Base-by-base conservation (phyloP, 768 basidiomycete species). In the Holtermanniella nyarrowii region DNA sequence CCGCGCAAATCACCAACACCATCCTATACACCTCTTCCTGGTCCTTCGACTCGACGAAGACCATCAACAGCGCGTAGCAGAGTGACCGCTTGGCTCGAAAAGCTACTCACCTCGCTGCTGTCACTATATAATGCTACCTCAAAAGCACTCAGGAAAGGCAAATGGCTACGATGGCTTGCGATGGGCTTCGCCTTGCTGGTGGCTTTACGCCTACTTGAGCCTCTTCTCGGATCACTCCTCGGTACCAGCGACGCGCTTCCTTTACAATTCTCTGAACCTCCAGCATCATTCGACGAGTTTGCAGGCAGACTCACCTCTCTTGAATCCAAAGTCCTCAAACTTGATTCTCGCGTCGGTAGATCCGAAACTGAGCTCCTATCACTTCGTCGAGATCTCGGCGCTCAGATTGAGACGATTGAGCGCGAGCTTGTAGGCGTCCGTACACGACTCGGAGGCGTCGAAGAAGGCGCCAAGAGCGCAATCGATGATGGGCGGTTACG, bases 281-380 rank as follows among this genome's bases (percentile, higher is more conserved):
- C 71, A 14, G 61, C 56, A 1, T 49, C 63, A n/a, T 62, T 72
- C 52, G 65, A 66, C 23, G 63, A 69, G 45, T 60, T 73, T 4
- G 54, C 71, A 16, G 47, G 56, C 5, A 55, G 72, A 21, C 54
- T 73, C 11, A 49, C 63, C 1, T 42, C 52, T 11, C 55, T 73
- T 23, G 72, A 73, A 41, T 31, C 11, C 14, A 16, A 41, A 5
- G 20, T 26, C 10, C 5, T 22, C 4, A 12, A 26, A 11, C 27
- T 40, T 10, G 20, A 40, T 20, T 5, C 14, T 11, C 16, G 24
- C 18, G 24, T 42, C 22, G 16, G 40, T 5, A 16, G 40, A 4
- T 4, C 20, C 5, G 24, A 40, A 11, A 24, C 11, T 22, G 14
- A 14, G 10, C n/a, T 37, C 13, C 16, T 16, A 5, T 37, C 20